These are phyloP conservation scores for Lactifluus subvellereus DNA, from an alignment of 768 basidiomycete genomes.

Conservation along the genomic window DNA sequence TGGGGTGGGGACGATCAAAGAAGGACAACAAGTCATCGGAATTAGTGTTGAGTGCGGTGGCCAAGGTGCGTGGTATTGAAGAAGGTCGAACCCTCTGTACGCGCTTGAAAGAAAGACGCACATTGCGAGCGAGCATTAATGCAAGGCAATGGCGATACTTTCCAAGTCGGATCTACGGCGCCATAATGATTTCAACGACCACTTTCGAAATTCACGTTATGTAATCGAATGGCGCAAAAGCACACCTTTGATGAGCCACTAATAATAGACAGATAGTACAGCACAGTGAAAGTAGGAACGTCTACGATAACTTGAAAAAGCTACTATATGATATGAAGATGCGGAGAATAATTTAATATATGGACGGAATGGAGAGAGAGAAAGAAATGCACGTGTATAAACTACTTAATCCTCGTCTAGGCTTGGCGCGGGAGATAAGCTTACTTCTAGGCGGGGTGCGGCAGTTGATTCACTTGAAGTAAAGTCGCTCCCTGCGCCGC, in stretches of 20 bases:
- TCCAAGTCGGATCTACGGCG: too few relatives aligned
- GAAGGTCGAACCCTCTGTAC: not conserved
- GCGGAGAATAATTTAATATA: conserved; percentile 19
- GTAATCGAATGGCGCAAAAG: too few relatives aligned
- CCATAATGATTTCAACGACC: too few relatives aligned
- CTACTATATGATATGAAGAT: conserved; percentile 16
- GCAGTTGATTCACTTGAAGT: conserved; percentile 22
- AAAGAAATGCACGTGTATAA: conserved; percentile 10
- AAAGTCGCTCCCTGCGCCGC: conserved; percentile 17
- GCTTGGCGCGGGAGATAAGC: conserved; percentile 39
- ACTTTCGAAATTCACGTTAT: not conserved
- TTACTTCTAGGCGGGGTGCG: conserved; percentile 36
- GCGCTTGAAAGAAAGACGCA: conserved; percentile 13
- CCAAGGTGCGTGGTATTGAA: conserved; percentile 23
- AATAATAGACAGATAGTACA: conserved; percentile 13
- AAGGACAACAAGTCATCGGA: conserved; percentile 53
- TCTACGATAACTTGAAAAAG: conserved; percentile 15
- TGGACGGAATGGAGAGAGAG: conserved; percentile 19
- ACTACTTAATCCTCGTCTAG: conserved; percentile 31
- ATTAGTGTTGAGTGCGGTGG: conserved; percentile 34
- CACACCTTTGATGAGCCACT: not conserved
- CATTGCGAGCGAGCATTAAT: conserved; percentile 25
- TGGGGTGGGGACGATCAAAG: conserved; percentile 60
- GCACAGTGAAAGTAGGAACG: conserved; percentile 3
- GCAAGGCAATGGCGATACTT: conserved; percentile 2